Evolutionary conservation across 2,329 filamentous ascomycete genomes (phyloP).

Genomic region (Trichoderma brevicompactum): DNA sequence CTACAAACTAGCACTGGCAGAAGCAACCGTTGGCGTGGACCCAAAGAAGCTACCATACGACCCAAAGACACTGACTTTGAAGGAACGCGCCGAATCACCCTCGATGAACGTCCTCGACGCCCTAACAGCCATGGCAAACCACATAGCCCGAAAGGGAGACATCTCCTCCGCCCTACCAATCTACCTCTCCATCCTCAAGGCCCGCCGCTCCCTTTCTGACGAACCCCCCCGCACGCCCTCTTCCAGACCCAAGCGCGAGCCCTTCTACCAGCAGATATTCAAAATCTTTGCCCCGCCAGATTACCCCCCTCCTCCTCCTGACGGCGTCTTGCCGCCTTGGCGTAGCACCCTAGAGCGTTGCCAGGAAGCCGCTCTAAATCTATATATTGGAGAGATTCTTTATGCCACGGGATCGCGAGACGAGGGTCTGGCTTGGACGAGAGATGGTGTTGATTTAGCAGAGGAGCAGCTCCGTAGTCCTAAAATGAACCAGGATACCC

Average conservation of each 20-base stretch:
- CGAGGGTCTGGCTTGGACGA: constrained; percentile 84
- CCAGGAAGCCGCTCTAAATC: constrained; percentile 82
- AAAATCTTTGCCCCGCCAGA: constrained; percentile 51
- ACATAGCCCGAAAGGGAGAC: constrained; percentile 72
- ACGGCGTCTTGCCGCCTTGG: constrained; percentile 69
- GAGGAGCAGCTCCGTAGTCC: constrained; percentile 66
- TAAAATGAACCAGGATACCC: constrained; percentile 36
- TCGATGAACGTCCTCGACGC: constrained; percentile 76
- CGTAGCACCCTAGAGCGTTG: constrained; percentile 71
- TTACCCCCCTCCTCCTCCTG: constrained; percentile 72
- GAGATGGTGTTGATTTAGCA: constrained; percentile 81
- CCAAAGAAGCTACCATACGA: constrained; percentile 55
- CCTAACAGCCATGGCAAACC: constrained; percentile 77
- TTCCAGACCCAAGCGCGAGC: constrained; percentile 27
- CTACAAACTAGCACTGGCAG: constrained; percentile 75
- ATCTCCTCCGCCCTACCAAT: constrained; percentile 75
- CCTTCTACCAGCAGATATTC: constrained; percentile 34
- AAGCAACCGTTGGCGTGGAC: constrained; percentile 65
- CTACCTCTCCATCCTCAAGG: constrained; percentile 81
- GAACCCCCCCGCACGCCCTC: constrained; percentile 36
- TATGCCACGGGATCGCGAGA: constrained; percentile 67
- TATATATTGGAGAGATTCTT: constrained; percentile 93
- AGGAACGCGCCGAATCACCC: constrained; percentile 59
- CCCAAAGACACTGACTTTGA: constrained; percentile 65
- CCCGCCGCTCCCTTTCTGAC: constrained; percentile 65